Percentiles rank a stretch among this genome's conserved stretches.
These are phyloP conservation scores for Claviceps sp. DNA, from an alignment of 2,329 filamentous ascomycete species.

Conservation along the genomic window DNA sequence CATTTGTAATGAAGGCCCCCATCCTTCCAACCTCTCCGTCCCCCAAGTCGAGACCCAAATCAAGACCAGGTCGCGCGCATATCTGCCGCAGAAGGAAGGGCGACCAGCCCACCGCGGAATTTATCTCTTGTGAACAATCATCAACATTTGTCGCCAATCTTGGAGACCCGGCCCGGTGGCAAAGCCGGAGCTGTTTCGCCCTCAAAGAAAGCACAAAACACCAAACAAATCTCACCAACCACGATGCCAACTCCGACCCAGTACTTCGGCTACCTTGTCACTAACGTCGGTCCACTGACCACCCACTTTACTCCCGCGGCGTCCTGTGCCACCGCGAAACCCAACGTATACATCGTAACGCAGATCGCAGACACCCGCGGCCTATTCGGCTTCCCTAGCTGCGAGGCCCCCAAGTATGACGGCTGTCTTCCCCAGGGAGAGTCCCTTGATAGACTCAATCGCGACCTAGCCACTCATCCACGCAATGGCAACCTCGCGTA, in stretches of 20 bases:
- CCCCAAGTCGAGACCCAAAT: too few species aligned
- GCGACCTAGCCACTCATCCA: neutral
- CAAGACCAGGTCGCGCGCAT: too few species aligned
- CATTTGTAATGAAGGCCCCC: too few species aligned
- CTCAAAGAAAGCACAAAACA: too few species aligned
- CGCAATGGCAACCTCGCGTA: constrained; percentile 8
- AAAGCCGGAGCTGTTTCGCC: too few species aligned
- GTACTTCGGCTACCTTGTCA: constrained; percentile 11
- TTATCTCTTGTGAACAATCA: too few species aligned
- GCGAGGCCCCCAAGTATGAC: neutral
- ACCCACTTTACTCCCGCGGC: constrained; percentile 15
- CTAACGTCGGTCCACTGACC: constrained; percentile 18
- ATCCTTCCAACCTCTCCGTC: too few species aligned
- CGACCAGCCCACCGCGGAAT: too few species aligned
- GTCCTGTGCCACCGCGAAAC: constrained; percentile 10
- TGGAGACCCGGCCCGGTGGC: too few species aligned
- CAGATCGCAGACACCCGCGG: neutral
- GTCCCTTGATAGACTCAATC: constrained; percentile 5
- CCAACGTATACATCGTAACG: constrained; percentile 2
- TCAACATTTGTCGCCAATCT: too few species aligned
- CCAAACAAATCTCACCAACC: neutral
- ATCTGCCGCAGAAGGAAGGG: too few species aligned
- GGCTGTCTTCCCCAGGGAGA: constrained; percentile 13
- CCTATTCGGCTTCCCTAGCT: constrained; percentile 6
- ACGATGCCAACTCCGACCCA: constrained; percentile 14